Evolutionary conservation across 1,139 yeast genomes (phyloP).

Genomic region (Hanseniaspora uvarum): DNA sequence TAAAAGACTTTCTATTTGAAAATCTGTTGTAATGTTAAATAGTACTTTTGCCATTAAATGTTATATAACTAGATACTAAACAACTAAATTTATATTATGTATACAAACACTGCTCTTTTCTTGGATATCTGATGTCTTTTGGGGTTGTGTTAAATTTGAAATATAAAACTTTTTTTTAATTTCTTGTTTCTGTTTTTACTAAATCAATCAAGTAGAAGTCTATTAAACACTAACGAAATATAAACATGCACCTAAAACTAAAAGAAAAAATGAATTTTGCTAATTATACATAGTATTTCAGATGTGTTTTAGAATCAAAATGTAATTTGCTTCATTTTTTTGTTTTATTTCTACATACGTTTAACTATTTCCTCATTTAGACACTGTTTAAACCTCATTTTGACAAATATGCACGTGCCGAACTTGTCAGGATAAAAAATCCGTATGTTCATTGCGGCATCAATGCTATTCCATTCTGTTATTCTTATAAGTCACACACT

Average conservation of each 20-base stretch:
- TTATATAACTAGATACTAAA: background rate
- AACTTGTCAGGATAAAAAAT: too few species aligned
- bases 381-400: background rate
- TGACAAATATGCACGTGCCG: background rate
- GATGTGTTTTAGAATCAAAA: background rate
- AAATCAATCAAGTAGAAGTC: too few species aligned
- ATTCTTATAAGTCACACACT: too few species aligned
- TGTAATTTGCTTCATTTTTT: background rate
- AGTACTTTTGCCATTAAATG: slow-evolving; percentile 38
- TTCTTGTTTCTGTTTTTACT: too few species aligned
- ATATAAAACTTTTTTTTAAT: too few species aligned
- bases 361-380: slow-evolving; percentile 1
- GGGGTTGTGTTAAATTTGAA: background rate
- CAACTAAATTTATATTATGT: background rate
- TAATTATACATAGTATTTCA: background rate
- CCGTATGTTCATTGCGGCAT: too few species aligned
- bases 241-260: too few species aligned
- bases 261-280: too few species aligned
- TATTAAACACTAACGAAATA: too few species aligned
- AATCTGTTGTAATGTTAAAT: slow-evolving; percentile 81
- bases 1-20: slow-evolving; percentile 67
- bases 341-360: background rate
- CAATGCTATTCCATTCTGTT: too few species aligned
- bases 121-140: background rate
- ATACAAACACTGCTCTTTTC: too few species aligned